Conservation (phyloP, 768 basidiomycete genomes). For the Rhodotorula diobovata region DNA sequence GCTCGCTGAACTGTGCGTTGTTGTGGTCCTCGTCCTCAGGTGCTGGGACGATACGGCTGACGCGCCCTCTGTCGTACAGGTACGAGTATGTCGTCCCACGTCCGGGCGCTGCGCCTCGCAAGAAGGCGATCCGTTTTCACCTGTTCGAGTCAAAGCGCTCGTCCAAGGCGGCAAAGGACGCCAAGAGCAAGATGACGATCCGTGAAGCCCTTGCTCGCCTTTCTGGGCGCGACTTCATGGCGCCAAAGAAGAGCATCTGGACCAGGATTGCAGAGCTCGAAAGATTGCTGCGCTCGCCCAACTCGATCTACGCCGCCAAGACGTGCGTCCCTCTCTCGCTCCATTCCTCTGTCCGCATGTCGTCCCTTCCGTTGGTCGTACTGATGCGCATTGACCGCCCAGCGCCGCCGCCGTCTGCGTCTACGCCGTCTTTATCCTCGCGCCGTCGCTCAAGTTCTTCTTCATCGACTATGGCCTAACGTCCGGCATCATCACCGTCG, state of each 20-base stretch:
- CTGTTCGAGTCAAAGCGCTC: slow-evolving; percentile 21
- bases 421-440: slow-evolving; percentile 33
- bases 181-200: slow-evolving; percentile 32
- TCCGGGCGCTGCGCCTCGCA: slow-evolving; percentile 13
- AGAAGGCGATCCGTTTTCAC: slow-evolving; percentile 5
- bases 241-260: slow-evolving; percentile 1
- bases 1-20: slow-evolving; percentile 32
- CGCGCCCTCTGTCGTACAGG: background rate
- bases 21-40: background rate
- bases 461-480: slow-evolving; percentile 31
- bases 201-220: slow-evolving; percentile 27
- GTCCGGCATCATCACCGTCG: slow-evolving; percentile 26
- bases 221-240: slow-evolving; percentile 9
- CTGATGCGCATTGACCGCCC: too few relatives aligned
- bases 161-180: slow-evolving; percentile 7
- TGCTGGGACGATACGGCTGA: background rate
- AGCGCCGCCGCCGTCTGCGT: slow-evolving; percentile 26
- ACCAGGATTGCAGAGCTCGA: slow-evolving; percentile 4
- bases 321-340: slow-evolving; percentile 1
- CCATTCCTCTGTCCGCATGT: background rate
- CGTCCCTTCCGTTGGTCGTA: background rate
- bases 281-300: slow-evolving; percentile 16
- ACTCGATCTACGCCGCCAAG: slow-evolving; percentile 21
- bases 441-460: slow-evolving; percentile 7
- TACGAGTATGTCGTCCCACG: slow-evolving; percentile 37